These are phyloP conservation scores for Rauvolfia tetraphylla DNA, from an alignment of 257 asterid genomes.

Conservation along the genomic window DNA sequence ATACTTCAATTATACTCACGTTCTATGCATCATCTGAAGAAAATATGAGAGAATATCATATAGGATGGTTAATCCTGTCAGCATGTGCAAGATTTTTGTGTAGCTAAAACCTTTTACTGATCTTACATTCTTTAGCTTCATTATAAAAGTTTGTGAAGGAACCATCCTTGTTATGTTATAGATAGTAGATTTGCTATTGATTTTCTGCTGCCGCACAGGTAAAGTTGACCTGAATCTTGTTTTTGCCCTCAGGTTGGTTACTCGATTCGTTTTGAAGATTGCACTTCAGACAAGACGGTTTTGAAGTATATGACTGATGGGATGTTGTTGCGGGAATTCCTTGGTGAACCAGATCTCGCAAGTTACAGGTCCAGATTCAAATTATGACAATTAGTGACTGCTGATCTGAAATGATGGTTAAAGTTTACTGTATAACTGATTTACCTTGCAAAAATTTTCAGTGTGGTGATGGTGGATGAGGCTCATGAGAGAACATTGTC, in stretches of 20 bases:
- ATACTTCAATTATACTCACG: not conserved
- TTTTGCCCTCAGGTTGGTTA: slow-evolving; percentile 63
- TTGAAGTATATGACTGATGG: slow-evolving; percentile 96
- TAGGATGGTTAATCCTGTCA: not conserved
- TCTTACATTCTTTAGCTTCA: not conserved
- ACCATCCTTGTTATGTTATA: not conserved
- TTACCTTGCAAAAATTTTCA: slow-evolving; percentile 26
- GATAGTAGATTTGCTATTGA: not conserved
- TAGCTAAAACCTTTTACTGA: not conserved
- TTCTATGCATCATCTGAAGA: not conserved
- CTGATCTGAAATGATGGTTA: not conserved
- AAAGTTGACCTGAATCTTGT: not conserved
- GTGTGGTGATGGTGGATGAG: slow-evolving; percentile 96
- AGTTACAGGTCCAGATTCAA: slow-evolving; percentile 59
- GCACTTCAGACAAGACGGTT: slow-evolving; percentile 82
- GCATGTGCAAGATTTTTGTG: not conserved
- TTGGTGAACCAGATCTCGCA: slow-evolving; percentile 90
- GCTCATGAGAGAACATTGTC: slow-evolving; percentile 95
- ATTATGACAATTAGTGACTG: not conserved
- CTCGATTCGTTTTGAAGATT: slow-evolving; percentile 92
- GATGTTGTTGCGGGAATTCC: slow-evolving; percentile 84
- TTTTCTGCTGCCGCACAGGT: not conserved
- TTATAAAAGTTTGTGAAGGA: not conserved
- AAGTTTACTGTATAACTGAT: slow-evolving; percentile 20
- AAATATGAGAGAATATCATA: not conserved